Evolutionary conservation across 495 filamentous ascomycete species (phyloP).

Genomic region (Rhizodiscina lignyota): DNA sequence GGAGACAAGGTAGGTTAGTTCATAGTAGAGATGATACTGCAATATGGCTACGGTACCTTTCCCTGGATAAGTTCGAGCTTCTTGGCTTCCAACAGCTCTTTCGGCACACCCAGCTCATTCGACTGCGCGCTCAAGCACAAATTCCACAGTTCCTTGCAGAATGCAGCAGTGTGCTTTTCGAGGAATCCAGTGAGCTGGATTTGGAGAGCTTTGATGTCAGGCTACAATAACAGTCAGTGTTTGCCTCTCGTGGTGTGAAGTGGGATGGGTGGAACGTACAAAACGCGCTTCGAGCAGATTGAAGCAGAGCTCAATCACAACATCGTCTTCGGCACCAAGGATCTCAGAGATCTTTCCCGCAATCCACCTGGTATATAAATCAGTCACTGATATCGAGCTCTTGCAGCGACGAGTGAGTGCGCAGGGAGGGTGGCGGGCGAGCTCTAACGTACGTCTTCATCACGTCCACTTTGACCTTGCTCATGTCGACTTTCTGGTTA

Average conservation of each 20-base stretch:
- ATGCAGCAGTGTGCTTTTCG: constrained; percentile 76
- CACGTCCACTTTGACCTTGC: constrained; percentile 89
- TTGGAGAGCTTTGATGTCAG: constrained; percentile 87
- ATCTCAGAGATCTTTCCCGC: constrained; percentile 72
- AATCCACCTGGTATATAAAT: constrained; percentile 94
- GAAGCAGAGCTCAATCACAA: constrained; percentile 85
- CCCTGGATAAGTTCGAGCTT: constrained; percentile 87
- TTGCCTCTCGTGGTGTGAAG: too few species aligned
- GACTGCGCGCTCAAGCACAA: constrained; percentile 78
- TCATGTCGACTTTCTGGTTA: constrained; percentile 88
- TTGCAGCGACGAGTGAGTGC: constrained; percentile 8
- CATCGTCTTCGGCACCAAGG: constrained; percentile 80
- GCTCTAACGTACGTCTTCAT: constrained; percentile 67
- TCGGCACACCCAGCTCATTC: constrained; percentile 78
- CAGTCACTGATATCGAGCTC: too few species aligned
- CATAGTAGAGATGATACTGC: background rate
- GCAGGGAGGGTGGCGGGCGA: constrained; percentile 1
- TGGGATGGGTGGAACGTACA: constrained; percentile 37
- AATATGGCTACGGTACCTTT: constrained; percentile 41
- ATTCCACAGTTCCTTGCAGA: constrained; percentile 90
- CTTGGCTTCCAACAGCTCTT: constrained; percentile 89
- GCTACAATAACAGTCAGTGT: constrained; percentile 31
- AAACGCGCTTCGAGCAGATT: constrained; percentile 71
- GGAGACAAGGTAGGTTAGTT: constrained; percentile 1
- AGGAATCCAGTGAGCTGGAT: constrained; percentile 89